Percentiles rank a stretch among this genome's conserved stretches.
Evolutionary conservation across 1,284 basidiomycete genomes (phyloP).

Genomic region (Paramarasmius palmivorus): DNA sequence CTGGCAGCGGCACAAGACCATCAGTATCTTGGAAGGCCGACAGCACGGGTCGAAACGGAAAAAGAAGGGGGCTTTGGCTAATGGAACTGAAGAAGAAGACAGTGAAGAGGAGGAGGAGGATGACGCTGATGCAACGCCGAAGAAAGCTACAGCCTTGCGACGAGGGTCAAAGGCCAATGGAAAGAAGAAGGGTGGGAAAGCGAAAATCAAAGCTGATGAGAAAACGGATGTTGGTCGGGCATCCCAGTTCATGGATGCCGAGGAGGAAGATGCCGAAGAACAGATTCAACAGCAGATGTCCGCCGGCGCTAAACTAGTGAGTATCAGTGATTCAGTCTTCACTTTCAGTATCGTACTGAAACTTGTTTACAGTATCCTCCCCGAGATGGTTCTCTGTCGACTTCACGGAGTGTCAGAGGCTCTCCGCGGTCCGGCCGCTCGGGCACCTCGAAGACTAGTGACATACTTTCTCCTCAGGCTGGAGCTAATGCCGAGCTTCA

Average conservation of each 20-base stretch:
- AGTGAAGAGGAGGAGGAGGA: no score
- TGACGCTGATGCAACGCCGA: constrained; percentile 53
- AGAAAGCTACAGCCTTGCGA: constrained; percentile 41
- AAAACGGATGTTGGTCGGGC: constrained; percentile 57
- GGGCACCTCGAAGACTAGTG: constrained; percentile 37
- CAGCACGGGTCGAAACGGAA: constrained; percentile 37
- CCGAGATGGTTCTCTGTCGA: constrained; percentile 55
- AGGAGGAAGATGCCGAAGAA: constrained; percentile 82
- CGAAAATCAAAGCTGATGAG: constrained; percentile 33
- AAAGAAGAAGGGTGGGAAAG: constrained; percentile 32
- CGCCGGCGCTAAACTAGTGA: constrained; percentile 70
- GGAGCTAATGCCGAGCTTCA: constrained; percentile 43
- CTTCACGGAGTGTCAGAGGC: constrained; percentile 64
- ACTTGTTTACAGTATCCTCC: constrained; percentile 47
- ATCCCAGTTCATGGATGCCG: constrained; percentile 91
- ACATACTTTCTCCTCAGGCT: constrained; percentile 41
- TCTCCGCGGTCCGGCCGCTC: constrained; percentile 52
- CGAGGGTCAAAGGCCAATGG: constrained; percentile 30
- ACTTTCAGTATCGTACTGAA: constrained; percentile 17
- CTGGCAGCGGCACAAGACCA: constrained; percentile 84
- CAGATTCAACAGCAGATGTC: constrained; percentile 84
- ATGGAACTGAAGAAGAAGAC: constrained; percentile 43
- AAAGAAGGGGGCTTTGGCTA: constrained; percentile 31
- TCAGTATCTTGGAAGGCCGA: constrained; percentile 81
- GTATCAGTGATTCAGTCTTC: constrained; percentile 23